A percentile compares a stretch with the other conserved stretches of the same genome.
Evolutionary conservation across 257 asterid species (phyloP).

Genomic region (Buddleja alternifolia): DNA sequence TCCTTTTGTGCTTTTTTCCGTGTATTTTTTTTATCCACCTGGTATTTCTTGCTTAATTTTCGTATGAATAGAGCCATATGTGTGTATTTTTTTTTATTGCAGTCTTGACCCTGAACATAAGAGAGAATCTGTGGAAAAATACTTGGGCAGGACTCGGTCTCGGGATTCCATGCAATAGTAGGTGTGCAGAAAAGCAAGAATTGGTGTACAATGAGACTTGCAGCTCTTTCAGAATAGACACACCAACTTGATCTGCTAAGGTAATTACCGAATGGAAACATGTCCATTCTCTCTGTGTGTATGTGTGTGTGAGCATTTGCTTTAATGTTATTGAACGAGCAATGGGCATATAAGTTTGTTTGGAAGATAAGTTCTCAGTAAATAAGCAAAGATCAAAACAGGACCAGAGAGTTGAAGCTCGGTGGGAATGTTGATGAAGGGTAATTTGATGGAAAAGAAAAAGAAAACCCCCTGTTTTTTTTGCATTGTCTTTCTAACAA

Average conservation of each 20-base stretch:
- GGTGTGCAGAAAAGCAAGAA: constrained; percentile 37
- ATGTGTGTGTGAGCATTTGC: constrained; percentile 15
- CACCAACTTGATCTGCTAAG: constrained; percentile 22
- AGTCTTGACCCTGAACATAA: constrained; percentile 96
- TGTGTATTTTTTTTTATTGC: constrained; percentile 36
- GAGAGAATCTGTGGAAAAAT: constrained; percentile 89
- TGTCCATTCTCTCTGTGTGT: not conserved
- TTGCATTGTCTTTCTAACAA: not conserved
- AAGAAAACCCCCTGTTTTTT: not conserved
- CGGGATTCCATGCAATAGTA: constrained; percentile 49
- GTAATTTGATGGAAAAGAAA: not conserved
- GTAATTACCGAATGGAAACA: not conserved
- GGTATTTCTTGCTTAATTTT: not conserved
- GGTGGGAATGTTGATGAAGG: not conserved
- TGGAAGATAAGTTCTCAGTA: not conserved
- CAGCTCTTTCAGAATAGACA: constrained; percentile 26
- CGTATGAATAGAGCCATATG: constrained; percentile 1
- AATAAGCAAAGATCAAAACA: too few relatives aligned
- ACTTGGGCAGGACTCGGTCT: constrained; percentile 66
- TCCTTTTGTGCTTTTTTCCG: constrained; percentile 6
- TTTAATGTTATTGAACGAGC: constrained; percentile 1
- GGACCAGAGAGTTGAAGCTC: too few relatives aligned
- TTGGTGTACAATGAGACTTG: not conserved
- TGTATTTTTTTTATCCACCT: not conserved
- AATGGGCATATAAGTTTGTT: not conserved